Percentiles rank a stretch among this genome's conserved stretches.
Evolutionary conservation across 73 alveolate species (phyloP).

Genomic region (Symbiodinium natans): DNA sequence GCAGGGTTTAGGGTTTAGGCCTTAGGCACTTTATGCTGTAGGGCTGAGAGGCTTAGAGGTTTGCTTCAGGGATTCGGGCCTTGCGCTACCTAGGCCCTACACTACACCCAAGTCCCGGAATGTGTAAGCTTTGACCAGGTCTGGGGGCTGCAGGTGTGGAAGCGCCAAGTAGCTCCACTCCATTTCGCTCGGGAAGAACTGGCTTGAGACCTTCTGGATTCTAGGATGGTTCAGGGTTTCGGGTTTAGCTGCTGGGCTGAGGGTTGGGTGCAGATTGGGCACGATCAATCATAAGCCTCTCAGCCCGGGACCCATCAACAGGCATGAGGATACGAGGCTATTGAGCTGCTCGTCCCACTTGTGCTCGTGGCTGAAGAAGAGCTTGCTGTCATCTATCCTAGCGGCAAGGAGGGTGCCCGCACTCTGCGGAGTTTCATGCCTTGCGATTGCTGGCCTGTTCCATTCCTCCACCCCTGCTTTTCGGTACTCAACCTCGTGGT

Average conservation of each 20-base stretch:
- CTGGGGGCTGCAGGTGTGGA: neutral
- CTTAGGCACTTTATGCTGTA: too few relatives aligned
- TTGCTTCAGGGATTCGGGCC: too few relatives aligned
- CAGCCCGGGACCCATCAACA: conserved; percentile 27
- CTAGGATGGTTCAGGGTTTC: too few relatives aligned
- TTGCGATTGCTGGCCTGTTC: conserved; percentile 35
- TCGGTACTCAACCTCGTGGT: conserved; percentile 48
- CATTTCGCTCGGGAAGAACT: neutral
- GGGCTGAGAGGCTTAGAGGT: too few relatives aligned
- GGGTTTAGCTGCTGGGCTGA: too few relatives aligned
- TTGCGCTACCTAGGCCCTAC: too few relatives aligned
- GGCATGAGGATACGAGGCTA: conserved; percentile 10
- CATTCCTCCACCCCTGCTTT: conserved; percentile 36
- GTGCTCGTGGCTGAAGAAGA: conserved; percentile 54
- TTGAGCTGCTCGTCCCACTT: conserved; percentile 79
- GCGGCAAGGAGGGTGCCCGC: neutral
- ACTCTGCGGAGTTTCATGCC: too few relatives aligned
- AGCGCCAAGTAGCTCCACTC: neutral
- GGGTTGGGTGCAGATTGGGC: too few relatives aligned
- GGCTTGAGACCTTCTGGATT: neutral
- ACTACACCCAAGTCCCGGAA: too few relatives aligned
- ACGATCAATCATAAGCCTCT: neutral
- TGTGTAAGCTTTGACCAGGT: too few relatives aligned
- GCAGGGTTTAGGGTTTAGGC: too few relatives aligned
- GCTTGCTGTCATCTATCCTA: conserved; percentile 22